These are phyloP conservation scores for Emergomyces africanus DNA, from an alignment of 2,329 filamentous ascomycete species.

Conservation along the genomic window DNA sequence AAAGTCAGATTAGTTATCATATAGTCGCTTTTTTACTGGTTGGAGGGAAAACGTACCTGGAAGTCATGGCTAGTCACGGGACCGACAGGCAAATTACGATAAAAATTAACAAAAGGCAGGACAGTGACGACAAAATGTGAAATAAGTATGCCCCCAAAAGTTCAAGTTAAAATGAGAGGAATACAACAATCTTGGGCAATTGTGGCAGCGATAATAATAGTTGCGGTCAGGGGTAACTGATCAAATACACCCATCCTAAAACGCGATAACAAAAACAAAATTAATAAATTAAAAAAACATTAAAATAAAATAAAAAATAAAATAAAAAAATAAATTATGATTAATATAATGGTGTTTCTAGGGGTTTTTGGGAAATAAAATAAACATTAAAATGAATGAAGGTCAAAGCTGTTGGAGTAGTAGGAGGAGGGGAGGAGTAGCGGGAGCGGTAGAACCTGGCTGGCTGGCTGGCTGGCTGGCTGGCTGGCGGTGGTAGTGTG, in stretches of 20 bases:
- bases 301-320: neutral
- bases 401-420: neutral
- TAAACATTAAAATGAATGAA: constrained; percentile 1
- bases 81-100: neutral
- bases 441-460: neutral
- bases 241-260: constrained; percentile 4
- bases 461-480: neutral
- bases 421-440: neutral
- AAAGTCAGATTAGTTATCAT: constrained; percentile 20
- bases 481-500: neutral
- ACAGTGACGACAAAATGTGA: neutral
- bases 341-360: neutral
- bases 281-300: no score
- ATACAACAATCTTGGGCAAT: neutral
- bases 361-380: neutral
- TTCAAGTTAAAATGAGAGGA: neutral
- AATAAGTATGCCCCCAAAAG: neutral
- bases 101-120: neutral
- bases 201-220: neutral
- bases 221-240: neutral
- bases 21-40: constrained; percentile 15
- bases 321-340: neutral
- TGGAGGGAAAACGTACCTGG: constrained; percentile 23
- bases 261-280: neutral
- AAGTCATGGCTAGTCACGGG: constrained; percentile 23